Evolutionary conservation across 345 rosid genomes (phyloP), one percentile per base, ranked within the genome.

Genomic region (Ceriops zippeliana): DNA sequence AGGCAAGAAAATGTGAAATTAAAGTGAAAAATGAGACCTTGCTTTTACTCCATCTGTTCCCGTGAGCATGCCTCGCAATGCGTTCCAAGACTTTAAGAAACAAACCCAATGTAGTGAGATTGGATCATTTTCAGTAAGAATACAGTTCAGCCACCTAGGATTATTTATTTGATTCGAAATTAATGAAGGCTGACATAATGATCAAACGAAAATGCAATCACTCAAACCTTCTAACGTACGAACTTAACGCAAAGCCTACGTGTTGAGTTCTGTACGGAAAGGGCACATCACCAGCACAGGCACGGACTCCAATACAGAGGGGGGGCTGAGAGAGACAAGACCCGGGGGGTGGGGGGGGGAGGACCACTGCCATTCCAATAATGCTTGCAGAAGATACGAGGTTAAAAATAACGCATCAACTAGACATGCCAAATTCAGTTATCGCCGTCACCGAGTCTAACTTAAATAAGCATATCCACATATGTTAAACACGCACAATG

Each of bases 391-490:
- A 34, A 34, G 7, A 34, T 34, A 34, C 37, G 7, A 7, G 37
- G 37, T 7, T 34, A 47, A 53, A 26, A 22, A 2, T 0, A 30
- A 51, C 56, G 37, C 71, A 71, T 42, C 42, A 37, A 9, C 42
- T 65, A 47, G 35, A 70, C 13, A 73, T 34, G 16, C 49, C 17
- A 26, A 49, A 62, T 24, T 31, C 67, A 46, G 42, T 46, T 38
- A 24, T 61, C 64, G 34, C 68, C 65, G 56, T 5, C 68, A 62
- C 70, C 2, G 31, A 51, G 4, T 15, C 32, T 63, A 51, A 51
- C 47, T n/a, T 56, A 30, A 66, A 59, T 34, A 24, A 4, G 67
- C 75, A 67, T 65, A 68, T 62, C 78, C 70, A 79, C 76, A 6
- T 58, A 54, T 13, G 56, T 42, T 62, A 68, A 66, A 61, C 4